Base-by-base conservation (phyloP, 2,329 filamentous ascomycete species). In the Calonectria multiphialidica region DNA sequence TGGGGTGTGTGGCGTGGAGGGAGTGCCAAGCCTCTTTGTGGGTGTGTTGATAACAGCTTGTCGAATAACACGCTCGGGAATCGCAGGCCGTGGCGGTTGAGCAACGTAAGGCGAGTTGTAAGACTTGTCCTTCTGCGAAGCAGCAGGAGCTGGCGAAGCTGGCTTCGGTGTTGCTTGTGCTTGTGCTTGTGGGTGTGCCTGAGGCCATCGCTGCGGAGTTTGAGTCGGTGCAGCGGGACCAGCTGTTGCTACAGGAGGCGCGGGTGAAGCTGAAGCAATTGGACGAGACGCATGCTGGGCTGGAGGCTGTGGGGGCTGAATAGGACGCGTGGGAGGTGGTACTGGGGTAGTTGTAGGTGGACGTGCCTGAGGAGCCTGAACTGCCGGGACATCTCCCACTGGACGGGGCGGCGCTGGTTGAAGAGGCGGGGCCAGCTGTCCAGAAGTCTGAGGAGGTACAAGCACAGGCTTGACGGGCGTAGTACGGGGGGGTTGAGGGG, bases 61-160 rank as follows among this genome's bases (percentile, higher is more conserved):
- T n/a, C 84, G 81, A 68, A 83, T 84, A 50, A 86, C 83, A 71
- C 84, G 83, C 45, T 85, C 83, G n/a, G 84, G 83, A 42, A 86
- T 83, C 5, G 84, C 82, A 44, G 83, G 83, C 49, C 81, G 79
- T 9, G 82, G 81, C 8, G 77, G 78, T 64, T 85, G 83, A 21
- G 77, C 75, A 42, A 75, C 75, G 65, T 83, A 81, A 2, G 83
- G 78, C 13, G 79, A 78, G 5, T 72, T 45, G 50, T 80, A 76
- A 10, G 70, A 62, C 71, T 79, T 84, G 70, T 83, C 80, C 66
- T 77, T 79, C 42, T 77, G 77, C 25, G 78, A 74, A 33, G 74
- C 70, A n/a, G 72, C 71, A 21, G 82, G 71, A 4, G 76, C 75
- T 57, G 78, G 74, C 44, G 81, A 78, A 18, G 72, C 70, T 23